Conservation (phyloP, 805 yeast species). For the Kuraishia floccosa region DNA sequence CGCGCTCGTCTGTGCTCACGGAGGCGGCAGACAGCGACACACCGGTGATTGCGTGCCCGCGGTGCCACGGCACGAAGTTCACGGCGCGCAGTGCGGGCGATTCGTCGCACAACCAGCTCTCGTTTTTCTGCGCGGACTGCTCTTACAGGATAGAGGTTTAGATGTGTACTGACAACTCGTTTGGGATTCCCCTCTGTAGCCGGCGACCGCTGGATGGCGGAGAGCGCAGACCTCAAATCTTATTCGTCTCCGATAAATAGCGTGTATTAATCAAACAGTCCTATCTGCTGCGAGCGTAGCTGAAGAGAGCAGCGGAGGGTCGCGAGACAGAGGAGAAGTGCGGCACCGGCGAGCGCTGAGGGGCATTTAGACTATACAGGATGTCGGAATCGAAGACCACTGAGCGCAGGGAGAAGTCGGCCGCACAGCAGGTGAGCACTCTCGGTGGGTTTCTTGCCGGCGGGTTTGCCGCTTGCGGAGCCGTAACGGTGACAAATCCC, state of each 20-base stretch:
- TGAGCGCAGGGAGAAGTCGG: slow-evolving; percentile 29
- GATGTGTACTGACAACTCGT: too few species aligned
- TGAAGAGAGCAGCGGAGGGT: too few species aligned
- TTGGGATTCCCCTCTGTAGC: too few species aligned
- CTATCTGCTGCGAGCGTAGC: too few species aligned
- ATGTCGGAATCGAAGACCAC: neutral
- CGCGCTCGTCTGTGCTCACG: neutral
- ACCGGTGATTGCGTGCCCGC: slow-evolving; percentile 6
- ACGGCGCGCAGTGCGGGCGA: slow-evolving; percentile 11
- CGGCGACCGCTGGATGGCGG: too few species aligned
- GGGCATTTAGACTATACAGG: too few species aligned
- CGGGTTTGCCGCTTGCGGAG: slow-evolving; percentile 93
- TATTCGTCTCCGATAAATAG: too few species aligned
- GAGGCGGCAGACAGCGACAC: neutral
- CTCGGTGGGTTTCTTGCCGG: slow-evolving; percentile 83
- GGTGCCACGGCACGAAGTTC: slow-evolving; percentile 12
- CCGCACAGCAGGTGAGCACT: slow-evolving; percentile 51
- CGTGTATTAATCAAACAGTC: too few species aligned
- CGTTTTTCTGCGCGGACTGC: slow-evolving; percentile 16
- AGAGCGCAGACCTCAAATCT: too few species aligned
- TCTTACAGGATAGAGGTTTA: too few species aligned
- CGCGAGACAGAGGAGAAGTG: too few species aligned
- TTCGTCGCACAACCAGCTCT: slow-evolving; percentile 7
- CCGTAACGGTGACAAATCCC: slow-evolving; percentile 95
- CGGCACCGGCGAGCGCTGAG: too few species aligned